These are phyloP conservation scores for Sideroxylon spinosum DNA, from an alignment of 179 eudicot genomes.

Conservation along the genomic window DNA sequence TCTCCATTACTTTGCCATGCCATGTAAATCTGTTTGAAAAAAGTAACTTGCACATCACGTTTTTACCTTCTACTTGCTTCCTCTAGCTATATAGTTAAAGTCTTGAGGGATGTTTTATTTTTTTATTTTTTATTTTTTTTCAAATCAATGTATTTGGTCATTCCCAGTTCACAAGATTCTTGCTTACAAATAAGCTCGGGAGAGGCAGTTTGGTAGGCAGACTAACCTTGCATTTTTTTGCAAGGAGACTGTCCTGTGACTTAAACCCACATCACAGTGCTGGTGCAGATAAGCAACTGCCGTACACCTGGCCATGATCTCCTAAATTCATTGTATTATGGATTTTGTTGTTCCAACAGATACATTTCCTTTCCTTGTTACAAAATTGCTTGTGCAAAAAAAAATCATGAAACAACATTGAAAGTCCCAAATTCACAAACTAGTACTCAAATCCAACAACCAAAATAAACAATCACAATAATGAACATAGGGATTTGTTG, in stretches of 20 bases:
- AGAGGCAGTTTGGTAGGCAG: background rate
- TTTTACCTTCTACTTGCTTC: background rate
- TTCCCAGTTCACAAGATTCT: background rate
- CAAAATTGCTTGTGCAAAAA: background rate
- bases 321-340: background rate
- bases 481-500: too few relatives aligned
- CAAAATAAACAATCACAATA: too few relatives aligned
- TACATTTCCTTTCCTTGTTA: background rate
- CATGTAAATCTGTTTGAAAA: background rate
- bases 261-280: background rate
- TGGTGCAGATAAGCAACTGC: background rate
- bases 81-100: background rate
- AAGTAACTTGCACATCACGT: background rate
- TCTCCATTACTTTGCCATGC: background rate
- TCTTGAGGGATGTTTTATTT: too few relatives aligned
- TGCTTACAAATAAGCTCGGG: background rate
- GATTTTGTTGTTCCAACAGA: background rate
- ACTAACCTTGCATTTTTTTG: slow-evolving; percentile 3
- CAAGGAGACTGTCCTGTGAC: background rate
- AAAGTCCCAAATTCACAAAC: too few relatives aligned
- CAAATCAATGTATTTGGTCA: background rate
- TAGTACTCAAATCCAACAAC: too few relatives aligned
- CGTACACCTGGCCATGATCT: background rate
- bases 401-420: background rate
- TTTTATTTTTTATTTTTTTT: background rate